Conservation (phyloP, 139 green algal genomes). For the Coelastrella sp. region DNA sequence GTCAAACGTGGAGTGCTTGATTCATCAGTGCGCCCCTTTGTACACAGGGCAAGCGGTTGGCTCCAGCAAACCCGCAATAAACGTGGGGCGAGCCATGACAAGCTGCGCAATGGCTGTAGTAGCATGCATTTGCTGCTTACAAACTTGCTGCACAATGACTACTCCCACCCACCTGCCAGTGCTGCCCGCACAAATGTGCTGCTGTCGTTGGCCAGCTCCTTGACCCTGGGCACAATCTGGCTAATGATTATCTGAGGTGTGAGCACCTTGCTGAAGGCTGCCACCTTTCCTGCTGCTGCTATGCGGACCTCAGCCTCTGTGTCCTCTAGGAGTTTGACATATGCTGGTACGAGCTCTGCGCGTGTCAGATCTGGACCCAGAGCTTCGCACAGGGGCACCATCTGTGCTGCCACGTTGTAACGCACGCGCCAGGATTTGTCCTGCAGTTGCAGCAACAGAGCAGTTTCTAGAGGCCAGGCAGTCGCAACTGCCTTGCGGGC, state of each 20-base stretch:
- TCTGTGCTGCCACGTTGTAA: constrained; percentile 96
- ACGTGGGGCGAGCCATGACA: no score
- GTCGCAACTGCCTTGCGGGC: background rate
- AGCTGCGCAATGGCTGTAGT: no score
- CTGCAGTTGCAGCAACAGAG: constrained; percentile 41
- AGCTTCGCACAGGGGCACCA: constrained; percentile 88
- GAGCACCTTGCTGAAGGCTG: constrained; percentile 65
- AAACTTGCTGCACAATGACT: background rate
- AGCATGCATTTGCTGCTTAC: no score
- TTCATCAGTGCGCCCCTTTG: no score
- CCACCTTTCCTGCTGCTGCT: constrained; percentile 87
- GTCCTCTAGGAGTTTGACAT: constrained; percentile 83
- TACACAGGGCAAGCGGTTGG: no score
- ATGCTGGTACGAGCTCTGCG: constrained; percentile 89
- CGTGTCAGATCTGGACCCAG: constrained; percentile 84
- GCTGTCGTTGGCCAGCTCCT: constrained; percentile 86
- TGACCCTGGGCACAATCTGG: constrained; percentile 86
- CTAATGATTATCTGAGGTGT: constrained; percentile 36
- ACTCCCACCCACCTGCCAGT: constrained; percentile 73
- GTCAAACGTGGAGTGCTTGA: no score
- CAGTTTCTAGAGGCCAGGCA: background rate
- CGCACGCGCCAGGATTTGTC: constrained; percentile 99
- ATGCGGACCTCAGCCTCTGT: constrained; percentile 87
- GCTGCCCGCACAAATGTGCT: constrained; percentile 95
- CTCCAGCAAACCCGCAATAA: no score